Evolutionary conservation across 2,329 filamentous ascomycete genomes (phyloP).

Genomic region (Diaporthe australafricana): DNA sequence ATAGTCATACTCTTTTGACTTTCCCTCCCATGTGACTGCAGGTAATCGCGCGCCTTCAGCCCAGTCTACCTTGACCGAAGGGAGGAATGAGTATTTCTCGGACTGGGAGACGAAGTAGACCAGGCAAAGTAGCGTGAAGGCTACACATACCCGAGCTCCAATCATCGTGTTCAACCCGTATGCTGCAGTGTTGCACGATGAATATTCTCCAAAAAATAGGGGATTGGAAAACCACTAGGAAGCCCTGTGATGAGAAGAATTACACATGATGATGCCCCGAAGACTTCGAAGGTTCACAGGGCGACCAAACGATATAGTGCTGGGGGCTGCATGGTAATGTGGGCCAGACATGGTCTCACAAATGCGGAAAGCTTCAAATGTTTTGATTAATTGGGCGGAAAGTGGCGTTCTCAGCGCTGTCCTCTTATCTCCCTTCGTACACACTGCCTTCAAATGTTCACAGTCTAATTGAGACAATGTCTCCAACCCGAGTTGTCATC

Average conservation of each 20-base stretch:
- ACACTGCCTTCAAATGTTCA: no score
- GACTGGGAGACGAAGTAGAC: not conserved
- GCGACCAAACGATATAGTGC: not conserved
- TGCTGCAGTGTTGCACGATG: not conserved
- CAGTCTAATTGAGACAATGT: no score
- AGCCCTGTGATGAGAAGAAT: no score
- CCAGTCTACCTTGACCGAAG: not conserved
- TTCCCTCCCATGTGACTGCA: not conserved
- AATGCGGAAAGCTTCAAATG: no score
- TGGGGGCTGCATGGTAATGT: not conserved
- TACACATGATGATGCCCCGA: no score
- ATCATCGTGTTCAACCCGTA: not conserved
- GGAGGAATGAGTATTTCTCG: not conserved
- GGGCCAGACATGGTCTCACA: not conserved
- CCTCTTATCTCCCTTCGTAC: no score
- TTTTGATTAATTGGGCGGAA: no score
- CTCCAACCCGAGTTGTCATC: no score
- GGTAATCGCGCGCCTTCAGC: not conserved
- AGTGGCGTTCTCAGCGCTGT: no score
- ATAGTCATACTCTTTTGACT: not conserved
- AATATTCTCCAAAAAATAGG: not conserved
- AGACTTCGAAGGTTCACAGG: no score
- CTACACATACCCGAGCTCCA: not conserved
- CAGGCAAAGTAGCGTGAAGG: not conserved
- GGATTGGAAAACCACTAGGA: no score